Evolutionary conservation across 1,284 basidiomycete species (phyloP).

Genomic region (Hypsizygus ulmarius): DNA sequence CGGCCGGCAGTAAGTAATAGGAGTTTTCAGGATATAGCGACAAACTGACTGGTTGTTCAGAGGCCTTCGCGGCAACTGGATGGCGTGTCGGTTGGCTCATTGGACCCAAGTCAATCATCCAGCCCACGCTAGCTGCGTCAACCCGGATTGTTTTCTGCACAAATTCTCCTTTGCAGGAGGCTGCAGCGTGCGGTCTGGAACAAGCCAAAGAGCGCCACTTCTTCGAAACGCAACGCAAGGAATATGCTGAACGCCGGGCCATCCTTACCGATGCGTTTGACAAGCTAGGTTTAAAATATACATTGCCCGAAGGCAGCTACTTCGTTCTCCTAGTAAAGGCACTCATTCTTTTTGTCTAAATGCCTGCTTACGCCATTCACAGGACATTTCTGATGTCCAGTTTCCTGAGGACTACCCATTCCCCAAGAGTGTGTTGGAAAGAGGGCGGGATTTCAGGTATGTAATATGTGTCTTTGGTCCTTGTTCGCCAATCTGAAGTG

Average conservation of each 20-base stretch:
- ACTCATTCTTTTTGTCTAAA: neutral
- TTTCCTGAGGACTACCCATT: slow-evolving; percentile 86
- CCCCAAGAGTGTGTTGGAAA: slow-evolving; percentile 71
- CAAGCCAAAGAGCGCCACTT: slow-evolving; percentile 71
- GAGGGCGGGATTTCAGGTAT: slow-evolving; percentile 86
- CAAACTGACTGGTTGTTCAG: slow-evolving; percentile 37
- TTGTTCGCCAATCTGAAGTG: slow-evolving; percentile 1
- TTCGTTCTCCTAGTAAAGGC: slow-evolving; percentile 75
- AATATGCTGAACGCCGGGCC: slow-evolving; percentile 82
- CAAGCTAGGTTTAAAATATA: slow-evolving; percentile 82
- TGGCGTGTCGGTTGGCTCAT: slow-evolving; percentile 98
- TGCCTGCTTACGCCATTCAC: slow-evolving; percentile 1
- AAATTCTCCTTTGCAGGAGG: slow-evolving; percentile 91
- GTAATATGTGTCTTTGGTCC: slow-evolving; percentile 27
- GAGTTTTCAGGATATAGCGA: neutral
- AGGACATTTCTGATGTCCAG: slow-evolving; percentile 82
- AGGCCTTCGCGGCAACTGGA: slow-evolving; percentile 97
- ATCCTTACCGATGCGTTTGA: slow-evolving; percentile 81
- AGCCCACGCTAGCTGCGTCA: slow-evolving; percentile 84
- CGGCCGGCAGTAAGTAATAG: slow-evolving; percentile 45
- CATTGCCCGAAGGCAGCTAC: slow-evolving; percentile 85
- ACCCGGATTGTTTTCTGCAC: slow-evolving; percentile 95
- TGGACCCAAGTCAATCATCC: slow-evolving; percentile 81
- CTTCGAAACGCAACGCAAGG: slow-evolving; percentile 74
- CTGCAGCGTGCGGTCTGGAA: slow-evolving; percentile 84